phyloP scores from a whole-genome alignment of 2,329 filamentous ascomycete species.

The Torrubiella hemipterigena region DNA sequence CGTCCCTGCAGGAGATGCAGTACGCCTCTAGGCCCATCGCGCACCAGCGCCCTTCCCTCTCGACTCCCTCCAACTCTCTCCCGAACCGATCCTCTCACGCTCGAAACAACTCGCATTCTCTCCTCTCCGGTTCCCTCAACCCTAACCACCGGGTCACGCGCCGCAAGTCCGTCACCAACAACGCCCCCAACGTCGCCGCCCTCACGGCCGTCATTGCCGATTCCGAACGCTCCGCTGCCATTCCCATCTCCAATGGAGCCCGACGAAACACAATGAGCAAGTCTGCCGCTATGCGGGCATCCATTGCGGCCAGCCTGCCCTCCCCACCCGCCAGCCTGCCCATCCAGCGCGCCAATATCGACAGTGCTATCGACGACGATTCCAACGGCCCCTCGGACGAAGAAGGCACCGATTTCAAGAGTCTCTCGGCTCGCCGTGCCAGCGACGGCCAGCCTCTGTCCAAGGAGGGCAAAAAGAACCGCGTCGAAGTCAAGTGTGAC shows the following conservation, averaged over 20 bases:
- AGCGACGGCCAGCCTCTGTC: slow-evolving; percentile 78
- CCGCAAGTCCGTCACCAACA: slow-evolving; percentile 82
- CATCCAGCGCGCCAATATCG: slow-evolving; percentile 37
- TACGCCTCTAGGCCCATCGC: slow-evolving; percentile 55
- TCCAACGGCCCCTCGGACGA: slow-evolving; percentile 45
- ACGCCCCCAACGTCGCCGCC: slow-evolving; percentile 60
- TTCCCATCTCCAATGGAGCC: slow-evolving; percentile 43
- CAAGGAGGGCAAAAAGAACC: slow-evolving; percentile 78
- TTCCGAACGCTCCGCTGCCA: slow-evolving; percentile 42
- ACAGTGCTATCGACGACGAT: slow-evolving; percentile 59
- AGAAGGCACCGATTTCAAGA: slow-evolving; percentile 32
- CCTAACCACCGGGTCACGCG: slow-evolving; percentile 76
- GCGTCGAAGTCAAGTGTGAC: slow-evolving; percentile 85
- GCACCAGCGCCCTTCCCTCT: slow-evolving; percentile 48
- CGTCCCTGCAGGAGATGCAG: slow-evolving; percentile 44
- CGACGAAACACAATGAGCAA: slow-evolving; percentile 63
- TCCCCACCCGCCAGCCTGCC: slow-evolving; percentile 59
- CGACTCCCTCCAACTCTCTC: slow-evolving; percentile 46
- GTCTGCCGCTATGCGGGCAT: slow-evolving; percentile 37
- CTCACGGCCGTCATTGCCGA: slow-evolving; percentile 63
- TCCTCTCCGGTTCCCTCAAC: slow-evolving; percentile 67
- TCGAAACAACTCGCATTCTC: slow-evolving; percentile 70
- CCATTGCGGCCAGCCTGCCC: slow-evolving; percentile 44
- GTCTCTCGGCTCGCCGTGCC: slow-evolving; percentile 46
- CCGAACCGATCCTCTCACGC: slow-evolving; percentile 50